Evolutionary conservation across 2,329 filamentous ascomycete species (phyloP).

Genomic region (Fusarium concolor): DNA sequence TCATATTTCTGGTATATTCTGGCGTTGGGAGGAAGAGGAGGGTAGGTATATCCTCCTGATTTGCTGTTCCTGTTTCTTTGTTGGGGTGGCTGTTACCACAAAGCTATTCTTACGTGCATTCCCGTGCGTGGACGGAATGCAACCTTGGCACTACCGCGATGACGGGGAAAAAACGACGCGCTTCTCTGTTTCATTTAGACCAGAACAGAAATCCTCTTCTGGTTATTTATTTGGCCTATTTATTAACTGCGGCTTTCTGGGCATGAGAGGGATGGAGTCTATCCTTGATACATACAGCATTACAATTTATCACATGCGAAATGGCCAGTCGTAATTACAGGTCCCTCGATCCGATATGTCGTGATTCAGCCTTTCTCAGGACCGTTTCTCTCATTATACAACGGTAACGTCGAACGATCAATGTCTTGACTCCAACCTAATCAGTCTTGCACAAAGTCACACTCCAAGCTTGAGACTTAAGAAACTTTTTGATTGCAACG

Average conservation of each 20-base stretch:
- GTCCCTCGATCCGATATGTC: neutral
- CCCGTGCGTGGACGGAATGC: conserved; percentile 8
- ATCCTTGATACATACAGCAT: conserved; percentile 37
- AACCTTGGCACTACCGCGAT: conserved; percentile 1
- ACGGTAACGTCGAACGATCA: neutral
- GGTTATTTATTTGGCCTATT: conserved; percentile 23
- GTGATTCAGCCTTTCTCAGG: neutral
- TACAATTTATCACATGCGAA: conserved; percentile 23
- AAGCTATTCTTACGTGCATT: neutral
- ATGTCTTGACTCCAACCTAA: neutral
- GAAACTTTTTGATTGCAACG: neutral
- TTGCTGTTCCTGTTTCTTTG: conserved; percentile 13
- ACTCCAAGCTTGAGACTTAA: neutral
- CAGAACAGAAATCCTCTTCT: conserved; percentile 18
- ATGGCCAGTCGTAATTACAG: neutral
- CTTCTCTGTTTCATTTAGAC: conserved; percentile 17
- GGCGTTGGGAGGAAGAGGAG: conserved; percentile 39
- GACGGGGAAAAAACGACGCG: conserved; percentile 1
- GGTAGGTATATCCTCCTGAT: conserved; percentile 12
- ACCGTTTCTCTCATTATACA: neutral
- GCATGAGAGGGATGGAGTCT: conserved; percentile 26
- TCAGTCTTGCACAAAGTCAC: neutral
- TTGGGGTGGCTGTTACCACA: conserved; percentile 13
- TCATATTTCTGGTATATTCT: conserved; percentile 34
- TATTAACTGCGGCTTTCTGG: neutral